Percentiles rank a stretch among this genome's conserved stretches.
These are phyloP conservation scores for Daldinia grandis DNA, from an alignment of 495 filamentous ascomycete genomes.

Conservation along the genomic window DNA sequence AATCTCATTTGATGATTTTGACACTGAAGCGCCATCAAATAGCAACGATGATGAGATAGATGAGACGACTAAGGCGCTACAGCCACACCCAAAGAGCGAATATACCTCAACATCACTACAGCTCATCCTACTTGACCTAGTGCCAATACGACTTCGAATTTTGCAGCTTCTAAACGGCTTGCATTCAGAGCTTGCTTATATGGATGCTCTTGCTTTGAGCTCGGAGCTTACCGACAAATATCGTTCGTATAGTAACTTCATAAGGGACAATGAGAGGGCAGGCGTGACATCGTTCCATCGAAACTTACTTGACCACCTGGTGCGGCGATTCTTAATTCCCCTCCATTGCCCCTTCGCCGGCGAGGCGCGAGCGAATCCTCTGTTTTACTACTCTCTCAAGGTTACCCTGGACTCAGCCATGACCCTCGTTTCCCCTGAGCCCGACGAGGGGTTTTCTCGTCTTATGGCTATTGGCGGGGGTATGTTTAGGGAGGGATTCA, in stretches of 20 bases:
- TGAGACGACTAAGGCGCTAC: constrained; percentile 50
- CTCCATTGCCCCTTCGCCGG: constrained; percentile 63
- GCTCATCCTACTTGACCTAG: constrained; percentile 55
- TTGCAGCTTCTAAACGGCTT: constrained; percentile 59
- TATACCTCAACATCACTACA: constrained; percentile 65
- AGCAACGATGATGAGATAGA: constrained; percentile 65
- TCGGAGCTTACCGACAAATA: constrained; percentile 51
- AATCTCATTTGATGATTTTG: constrained; percentile 60
- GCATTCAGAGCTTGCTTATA: constrained; percentile 58
- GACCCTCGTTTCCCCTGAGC: constrained; percentile 58
- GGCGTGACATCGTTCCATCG: constrained; percentile 45
- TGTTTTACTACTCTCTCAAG: constrained; percentile 67
- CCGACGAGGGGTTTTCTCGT: constrained; percentile 50
- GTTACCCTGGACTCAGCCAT: constrained; percentile 60
- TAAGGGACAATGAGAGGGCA: constrained; percentile 17
- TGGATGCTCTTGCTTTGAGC: constrained; percentile 59
- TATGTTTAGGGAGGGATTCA: constrained; percentile 58
- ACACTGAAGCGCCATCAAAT: constrained; percentile 64
- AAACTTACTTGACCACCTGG: constrained; percentile 51
- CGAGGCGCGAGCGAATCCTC: constrained; percentile 56
- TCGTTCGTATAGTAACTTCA: constrained; percentile 45
- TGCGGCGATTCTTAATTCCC: constrained; percentile 62
- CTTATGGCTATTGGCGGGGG: constrained; percentile 56
- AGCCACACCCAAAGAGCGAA: constrained; percentile 43
- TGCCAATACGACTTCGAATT: constrained; percentile 60